Percentiles rank a stretch among this genome's conserved stretches.
Evolutionary conservation across 345 rosid species (phyloP).

Genomic region (Lenwebbia sp.): DNA sequence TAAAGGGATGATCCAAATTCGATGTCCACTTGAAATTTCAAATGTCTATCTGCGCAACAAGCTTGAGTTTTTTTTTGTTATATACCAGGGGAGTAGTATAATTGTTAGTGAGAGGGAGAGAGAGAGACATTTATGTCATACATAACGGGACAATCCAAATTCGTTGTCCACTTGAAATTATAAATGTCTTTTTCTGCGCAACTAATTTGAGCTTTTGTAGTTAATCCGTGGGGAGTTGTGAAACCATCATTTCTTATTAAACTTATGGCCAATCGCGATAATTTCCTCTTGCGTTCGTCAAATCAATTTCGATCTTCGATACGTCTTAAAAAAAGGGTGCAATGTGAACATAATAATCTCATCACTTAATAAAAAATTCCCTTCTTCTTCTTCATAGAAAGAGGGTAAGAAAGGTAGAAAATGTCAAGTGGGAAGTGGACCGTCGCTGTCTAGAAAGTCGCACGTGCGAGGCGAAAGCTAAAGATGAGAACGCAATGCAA

Average conservation of each 20-base stretch:
- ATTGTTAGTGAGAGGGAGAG: not conserved
- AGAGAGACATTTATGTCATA: not conserved
- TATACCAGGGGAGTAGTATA: no score
- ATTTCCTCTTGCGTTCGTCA: not conserved
- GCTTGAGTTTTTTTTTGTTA: not conserved
- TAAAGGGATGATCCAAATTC: not conserved
- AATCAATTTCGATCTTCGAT: not conserved
- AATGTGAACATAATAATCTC: not conserved
- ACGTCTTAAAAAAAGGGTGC: not conserved
- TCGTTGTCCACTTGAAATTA: not conserved
- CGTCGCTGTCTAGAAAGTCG: not conserved
- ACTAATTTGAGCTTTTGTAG: no score
- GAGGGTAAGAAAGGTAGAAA: no score
- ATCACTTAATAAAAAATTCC: no score
- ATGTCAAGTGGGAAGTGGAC: not conserved
- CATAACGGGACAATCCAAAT: not conserved
- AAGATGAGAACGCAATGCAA: not conserved
- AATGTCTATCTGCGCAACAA: no score
- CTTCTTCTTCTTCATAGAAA: no score
- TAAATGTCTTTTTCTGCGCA: fast-evolving
- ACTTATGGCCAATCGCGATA: not conserved
- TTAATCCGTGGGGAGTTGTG: not conserved
- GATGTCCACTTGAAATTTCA: not conserved
- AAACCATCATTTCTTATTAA: not conserved
- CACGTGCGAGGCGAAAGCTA: not conserved